Evolutionary conservation across 2,329 filamentous ascomycete genomes (phyloP).

Genomic region (Calcarisporium arbuscula): DNA sequence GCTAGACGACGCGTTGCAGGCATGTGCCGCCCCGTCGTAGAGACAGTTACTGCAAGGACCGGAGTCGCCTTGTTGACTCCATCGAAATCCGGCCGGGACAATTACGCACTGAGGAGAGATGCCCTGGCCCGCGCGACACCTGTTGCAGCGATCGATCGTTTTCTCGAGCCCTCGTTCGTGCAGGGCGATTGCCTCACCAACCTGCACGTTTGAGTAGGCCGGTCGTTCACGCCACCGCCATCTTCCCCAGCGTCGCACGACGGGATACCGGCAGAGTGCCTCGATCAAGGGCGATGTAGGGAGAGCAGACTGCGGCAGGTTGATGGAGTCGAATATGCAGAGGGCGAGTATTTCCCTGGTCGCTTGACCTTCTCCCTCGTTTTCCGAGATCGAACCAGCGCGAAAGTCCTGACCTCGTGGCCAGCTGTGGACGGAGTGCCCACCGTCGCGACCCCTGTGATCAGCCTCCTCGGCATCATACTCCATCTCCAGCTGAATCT

Average conservation of each 20-base stretch:
- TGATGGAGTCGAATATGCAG: conserved; percentile 14
- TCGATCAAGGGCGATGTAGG: conserved; percentile 10
- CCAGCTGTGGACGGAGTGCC: conserved; percentile 10
- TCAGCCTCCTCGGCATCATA: conserved; percentile 16
- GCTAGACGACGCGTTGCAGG: conserved; percentile 7
- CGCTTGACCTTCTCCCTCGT: conserved; percentile 7
- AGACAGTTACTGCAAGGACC: conserved; percentile 22
- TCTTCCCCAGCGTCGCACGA: conserved; percentile 13
- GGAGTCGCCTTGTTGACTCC: conserved; percentile 7
- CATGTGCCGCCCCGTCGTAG: conserved; percentile 12
- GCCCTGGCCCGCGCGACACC: conserved; percentile 16
- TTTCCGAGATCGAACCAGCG: conserved; percentile 5
- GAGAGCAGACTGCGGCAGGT: conserved; percentile 5
- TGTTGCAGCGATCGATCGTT: conserved; percentile 12
- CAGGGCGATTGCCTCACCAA: conserved; percentile 17
- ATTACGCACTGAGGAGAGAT: conserved; percentile 18
- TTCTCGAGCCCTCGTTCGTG: conserved; percentile 17
- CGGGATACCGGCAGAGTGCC: conserved; percentile 5
- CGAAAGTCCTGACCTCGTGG: conserved; percentile 7
- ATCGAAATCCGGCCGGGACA: conserved; percentile 9
- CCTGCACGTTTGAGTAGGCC: conserved; percentile 7
- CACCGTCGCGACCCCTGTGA: conserved; percentile 10
- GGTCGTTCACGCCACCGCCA: conserved; percentile 16
- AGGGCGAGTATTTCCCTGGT: conserved; percentile 15
- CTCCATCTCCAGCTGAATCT: conserved; percentile 16